A percentile compares a stretch with the other conserved stretches of the same genome.
phyloP scores from a whole-genome alignment of 352 stramenopile genomes.

The Globisporangium splendens region DNA sequence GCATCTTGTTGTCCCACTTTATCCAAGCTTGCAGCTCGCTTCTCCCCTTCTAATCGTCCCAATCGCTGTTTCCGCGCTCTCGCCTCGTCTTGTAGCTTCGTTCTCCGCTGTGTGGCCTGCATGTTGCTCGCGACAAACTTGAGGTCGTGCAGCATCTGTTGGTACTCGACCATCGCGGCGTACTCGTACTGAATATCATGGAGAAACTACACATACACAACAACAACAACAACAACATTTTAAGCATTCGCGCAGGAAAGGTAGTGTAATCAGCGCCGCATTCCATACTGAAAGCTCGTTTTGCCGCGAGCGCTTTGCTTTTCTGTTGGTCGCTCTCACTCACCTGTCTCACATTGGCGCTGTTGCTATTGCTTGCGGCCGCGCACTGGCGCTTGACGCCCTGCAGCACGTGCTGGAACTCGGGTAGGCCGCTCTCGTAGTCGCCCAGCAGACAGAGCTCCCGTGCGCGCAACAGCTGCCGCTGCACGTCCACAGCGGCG shows the following conservation, averaged over 20 bases:
- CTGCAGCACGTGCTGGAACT: slow-evolving; percentile 35
- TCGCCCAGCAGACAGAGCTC: slow-evolving; percentile 68
- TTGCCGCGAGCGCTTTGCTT: no score
- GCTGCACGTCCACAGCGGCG: slow-evolving; percentile 1
- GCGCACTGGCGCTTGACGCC: slow-evolving; percentile 30
- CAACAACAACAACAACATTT: no score
- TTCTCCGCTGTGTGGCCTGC: slow-evolving; percentile 23
- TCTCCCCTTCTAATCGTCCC: slow-evolving; percentile 9
- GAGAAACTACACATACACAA: slow-evolving; percentile 23
- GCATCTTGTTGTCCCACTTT: not conserved
- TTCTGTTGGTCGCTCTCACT: not conserved
- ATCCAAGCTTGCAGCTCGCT: not conserved
- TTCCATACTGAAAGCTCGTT: no score
- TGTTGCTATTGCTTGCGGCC: slow-evolving; percentile 3
- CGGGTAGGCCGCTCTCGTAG: slow-evolving; percentile 42
- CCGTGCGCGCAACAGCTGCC: slow-evolving; percentile 43
- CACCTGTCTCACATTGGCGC: slow-evolving; percentile 34
- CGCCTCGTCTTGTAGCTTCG: slow-evolving; percentile 9
- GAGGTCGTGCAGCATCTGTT: slow-evolving; percentile 38
- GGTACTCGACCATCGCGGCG: slow-evolving; percentile 39
- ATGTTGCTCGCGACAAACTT: slow-evolving; percentile 19
- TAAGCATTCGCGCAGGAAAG: no score
- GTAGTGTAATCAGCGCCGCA: not conserved
- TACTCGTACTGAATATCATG: slow-evolving; percentile 53
- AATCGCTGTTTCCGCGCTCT: slow-evolving; percentile 14